Evolutionary conservation across 169 alveolate species (phyloP), one percentile per base, ranked within the genome.

Genomic region (Eimeria zaria): DNA sequence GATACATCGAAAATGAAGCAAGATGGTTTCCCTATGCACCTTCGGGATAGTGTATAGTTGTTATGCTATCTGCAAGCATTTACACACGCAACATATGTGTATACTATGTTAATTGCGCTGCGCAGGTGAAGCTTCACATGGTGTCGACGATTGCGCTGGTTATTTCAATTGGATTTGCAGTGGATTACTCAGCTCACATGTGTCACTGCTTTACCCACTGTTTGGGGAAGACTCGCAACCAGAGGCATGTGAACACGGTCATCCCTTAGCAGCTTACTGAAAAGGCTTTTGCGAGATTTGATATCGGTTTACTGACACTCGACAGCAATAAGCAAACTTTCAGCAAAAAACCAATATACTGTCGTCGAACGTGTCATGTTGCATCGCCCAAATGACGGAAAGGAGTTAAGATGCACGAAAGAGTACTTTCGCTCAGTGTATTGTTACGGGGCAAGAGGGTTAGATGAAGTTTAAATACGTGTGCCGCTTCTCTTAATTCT

Each of bases 131-230:
- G 92, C 96, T 97, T 60, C 96, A 97, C 92, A 97, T 97, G 98
- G 97, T 97, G 74, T 96, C 98, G 39, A 97, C 97, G 96, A 97
- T 97, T 24, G 96, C 97, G 55, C 60, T 97, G 89, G 91, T 97
- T 55, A 95, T 97, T 71, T 91, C 98, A 7, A 97, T 97, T 89
- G 98, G 98, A 30, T 97, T 97, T 62, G 97, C 98, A 0, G 97
- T 97, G 33, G 98, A 97, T 83, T 97, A 97, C 80, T 96, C 98
- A 4, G 97, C 98, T n/a, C 97, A 97, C 90, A 97, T 97, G 95
- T 97, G 98, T 48, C 98, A 97, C 76, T 96, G 98, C 67, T 97
- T 97, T 91, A 96, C 98, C 41, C 97, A 97, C 83, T 96, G 97
- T 60, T 76, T 76, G 44, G 98, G 98, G 12, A 60, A 60, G 80